Percentiles rank a stretch among this genome's conserved stretches.
Evolutionary conservation across 2,329 filamentous ascomycete genomes (phyloP).

Genomic region (Scleromitrula shiraiana): DNA sequence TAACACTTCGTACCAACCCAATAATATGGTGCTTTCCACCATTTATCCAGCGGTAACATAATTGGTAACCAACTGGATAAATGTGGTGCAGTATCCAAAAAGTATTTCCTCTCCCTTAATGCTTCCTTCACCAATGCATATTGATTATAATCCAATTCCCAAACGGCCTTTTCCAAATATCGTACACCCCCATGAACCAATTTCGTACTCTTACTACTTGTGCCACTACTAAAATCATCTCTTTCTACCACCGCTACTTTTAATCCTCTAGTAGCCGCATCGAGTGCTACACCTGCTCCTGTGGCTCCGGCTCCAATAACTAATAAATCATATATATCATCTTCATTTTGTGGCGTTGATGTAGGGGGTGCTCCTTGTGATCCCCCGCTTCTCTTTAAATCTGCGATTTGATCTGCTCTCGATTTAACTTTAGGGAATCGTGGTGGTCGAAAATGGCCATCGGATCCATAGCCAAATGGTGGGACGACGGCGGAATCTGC

Average conservation of each 20-base stretch:
- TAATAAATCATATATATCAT: conserved; percentile 56
- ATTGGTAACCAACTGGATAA: conserved; percentile 67
- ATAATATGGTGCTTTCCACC: conserved; percentile 73
- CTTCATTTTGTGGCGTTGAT: conserved; percentile 28
- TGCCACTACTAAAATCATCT: conserved; percentile 67
- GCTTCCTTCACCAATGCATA: conserved; percentile 65
- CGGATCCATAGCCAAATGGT: conserved; percentile 60
- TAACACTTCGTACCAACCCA: conserved; percentile 76
- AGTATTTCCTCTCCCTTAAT: conserved; percentile 66
- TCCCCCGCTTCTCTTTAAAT: conserved; percentile 40
- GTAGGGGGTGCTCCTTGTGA: conserved; percentile 35
- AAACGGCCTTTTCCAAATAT: conserved; percentile 69
- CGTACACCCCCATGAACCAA: conserved; percentile 69
- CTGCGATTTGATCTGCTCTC: conserved; percentile 42
- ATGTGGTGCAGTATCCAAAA: conserved; percentile 67
- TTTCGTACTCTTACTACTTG: conserved; percentile 69
- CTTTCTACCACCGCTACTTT: conserved; percentile 65
- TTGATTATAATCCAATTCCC: conserved; percentile 67
- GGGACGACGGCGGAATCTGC: conserved; percentile 60
- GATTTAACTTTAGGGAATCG: conserved; percentile 43
- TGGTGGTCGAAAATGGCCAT: conserved; percentile 54
- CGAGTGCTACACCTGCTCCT: conserved; percentile 62
- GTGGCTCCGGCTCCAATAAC: conserved; percentile 66
- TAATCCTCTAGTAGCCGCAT: conserved; percentile 62
- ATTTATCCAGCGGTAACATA: conserved; percentile 66